A percentile compares a stretch with the other conserved stretches of the same genome.
Evolutionary conservation across 108 stramenopile species (phyloP).

Genomic region (Nannochloropsis gaditana): DNA sequence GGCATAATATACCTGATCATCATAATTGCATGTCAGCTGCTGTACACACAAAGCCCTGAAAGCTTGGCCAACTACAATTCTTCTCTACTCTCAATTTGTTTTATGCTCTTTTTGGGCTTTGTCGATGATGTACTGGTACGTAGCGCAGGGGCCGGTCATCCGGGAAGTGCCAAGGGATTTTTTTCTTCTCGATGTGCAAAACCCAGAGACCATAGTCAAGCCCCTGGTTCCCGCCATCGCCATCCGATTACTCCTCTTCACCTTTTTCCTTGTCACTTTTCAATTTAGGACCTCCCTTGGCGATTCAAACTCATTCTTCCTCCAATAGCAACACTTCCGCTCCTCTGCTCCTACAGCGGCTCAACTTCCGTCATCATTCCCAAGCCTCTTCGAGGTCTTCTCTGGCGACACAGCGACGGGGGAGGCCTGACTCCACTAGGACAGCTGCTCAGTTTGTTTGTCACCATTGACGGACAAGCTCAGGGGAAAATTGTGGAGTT

Average conservation of each 20-base stretch:
- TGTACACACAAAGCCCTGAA: not conserved
- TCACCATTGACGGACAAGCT: not conserved
- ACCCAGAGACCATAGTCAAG: too few relatives aligned
- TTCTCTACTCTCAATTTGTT: constrained; percentile 84
- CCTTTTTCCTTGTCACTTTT: not conserved
- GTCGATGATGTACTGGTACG: constrained; percentile 76
- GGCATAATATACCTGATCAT: constrained; percentile 82
- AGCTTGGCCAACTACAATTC: constrained; percentile 60
- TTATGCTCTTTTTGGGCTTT: constrained; percentile 93
- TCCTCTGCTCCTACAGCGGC: constrained; percentile 85
- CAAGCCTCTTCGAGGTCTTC: constrained; percentile 24
- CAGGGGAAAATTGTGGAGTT: not conserved
- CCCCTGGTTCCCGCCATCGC: too few relatives aligned
- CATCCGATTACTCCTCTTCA: not conserved
- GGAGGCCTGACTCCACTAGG: constrained; percentile 28
- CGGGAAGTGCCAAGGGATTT: too few relatives aligned
- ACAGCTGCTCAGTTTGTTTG: constrained; percentile 23
- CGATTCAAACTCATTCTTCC: constrained; percentile 89
- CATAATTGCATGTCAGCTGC: constrained; percentile 39
- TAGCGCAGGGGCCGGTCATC: not conserved
- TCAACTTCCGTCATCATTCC: constrained; percentile 85
- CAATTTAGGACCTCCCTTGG: constrained; percentile 82
- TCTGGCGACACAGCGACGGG: constrained; percentile 21
- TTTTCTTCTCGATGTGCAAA: too few relatives aligned
- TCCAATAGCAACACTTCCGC: constrained; percentile 83